These are phyloP conservation scores for Dentipellis sp. DNA, from an alignment of 768 basidiomycete species.

Conservation along the genomic window DNA sequence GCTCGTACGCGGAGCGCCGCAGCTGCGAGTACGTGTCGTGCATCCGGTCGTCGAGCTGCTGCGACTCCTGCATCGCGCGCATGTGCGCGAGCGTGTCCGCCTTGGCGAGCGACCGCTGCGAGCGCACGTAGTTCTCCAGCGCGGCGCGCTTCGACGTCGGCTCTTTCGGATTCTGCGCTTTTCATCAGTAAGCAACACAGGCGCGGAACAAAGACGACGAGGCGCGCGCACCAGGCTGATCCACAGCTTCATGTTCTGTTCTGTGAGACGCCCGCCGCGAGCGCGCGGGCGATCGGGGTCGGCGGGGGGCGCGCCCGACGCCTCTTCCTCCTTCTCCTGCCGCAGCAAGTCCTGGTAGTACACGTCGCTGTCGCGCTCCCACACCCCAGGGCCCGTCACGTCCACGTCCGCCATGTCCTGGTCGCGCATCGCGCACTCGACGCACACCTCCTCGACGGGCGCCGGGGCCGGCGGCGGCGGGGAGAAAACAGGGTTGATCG, in stretches of 20 bases:
- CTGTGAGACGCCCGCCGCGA: constrained; percentile 60
- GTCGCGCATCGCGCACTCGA: constrained; percentile 98
- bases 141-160: constrained; percentile 80
- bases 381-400: constrained; percentile 76
- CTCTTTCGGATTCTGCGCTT: constrained; percentile 76
- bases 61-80: constrained; percentile 70
- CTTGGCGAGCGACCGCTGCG: constrained; percentile 73
- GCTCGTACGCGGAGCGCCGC: constrained; percentile 70
- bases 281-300: constrained; percentile 49
- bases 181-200: neutral
- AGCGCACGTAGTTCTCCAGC: constrained; percentile 70
- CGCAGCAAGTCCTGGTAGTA: constrained; percentile 67
- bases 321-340: constrained; percentile 64
- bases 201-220: neutral
- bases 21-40: constrained; percentile 75
- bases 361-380: constrained; percentile 87
- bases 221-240: constrained; percentile 50
- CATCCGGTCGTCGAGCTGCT: constrained; percentile 65
- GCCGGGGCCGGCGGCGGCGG: constrained; percentile 20
- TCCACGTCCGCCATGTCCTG: constrained; percentile 96
- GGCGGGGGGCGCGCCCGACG: constrained; percentile 39
- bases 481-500: constrained; percentile 49
- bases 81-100: constrained; percentile 76
- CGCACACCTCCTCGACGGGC: constrained; percentile 72
- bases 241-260: constrained; percentile 78